phyloP scores from a whole-genome alignment of 2,329 filamentous ascomycete genomes.

The Curvularia lunata region DNA sequence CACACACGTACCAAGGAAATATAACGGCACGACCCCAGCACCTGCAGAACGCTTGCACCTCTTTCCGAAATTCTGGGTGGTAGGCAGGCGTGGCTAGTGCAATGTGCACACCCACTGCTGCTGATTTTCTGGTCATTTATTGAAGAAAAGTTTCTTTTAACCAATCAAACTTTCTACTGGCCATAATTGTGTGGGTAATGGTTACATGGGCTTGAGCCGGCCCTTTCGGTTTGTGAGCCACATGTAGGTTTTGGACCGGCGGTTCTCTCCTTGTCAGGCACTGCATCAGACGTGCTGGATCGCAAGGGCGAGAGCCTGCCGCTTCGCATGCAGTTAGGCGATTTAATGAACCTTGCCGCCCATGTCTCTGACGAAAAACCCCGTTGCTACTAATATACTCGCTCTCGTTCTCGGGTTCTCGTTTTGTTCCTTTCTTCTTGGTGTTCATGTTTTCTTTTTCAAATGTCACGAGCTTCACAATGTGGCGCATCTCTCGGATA shows the following conservation, averaged over 20 bases:
- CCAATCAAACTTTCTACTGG: conserved; percentile 17
- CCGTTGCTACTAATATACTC: neutral
- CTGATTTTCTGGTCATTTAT: conserved; percentile 15
- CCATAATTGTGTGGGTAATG: conserved; percentile 23
- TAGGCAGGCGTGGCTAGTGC: conserved; percentile 33
- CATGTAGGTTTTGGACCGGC: conserved; percentile 23
- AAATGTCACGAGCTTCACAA: neutral
- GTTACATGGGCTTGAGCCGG: conserved; percentile 13
- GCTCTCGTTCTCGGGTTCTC: conserved; percentile 1
- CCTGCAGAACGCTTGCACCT: conserved; percentile 21
- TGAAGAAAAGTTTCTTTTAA: conserved; percentile 19
- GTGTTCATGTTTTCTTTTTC: neutral
- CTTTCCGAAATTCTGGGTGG: conserved; percentile 27
- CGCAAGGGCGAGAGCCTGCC: conserved; percentile 7
- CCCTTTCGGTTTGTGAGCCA: conserved; percentile 20
- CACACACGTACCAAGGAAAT: conserved; percentile 9
- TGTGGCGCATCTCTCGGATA: neutral
- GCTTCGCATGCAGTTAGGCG: conserved; percentile 11
- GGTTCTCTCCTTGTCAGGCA: neutral
- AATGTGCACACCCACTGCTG: conserved; percentile 20
- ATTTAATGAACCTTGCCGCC: conserved; percentile 6
- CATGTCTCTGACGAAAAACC: neutral
- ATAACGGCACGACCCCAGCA: conserved; percentile 23
- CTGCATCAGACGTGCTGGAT: conserved; percentile 23
- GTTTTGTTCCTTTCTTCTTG: neutral